Evolutionary conservation across 164 flowering plant species (phyloP), one percentile per base, ranked within the genome.

Genomic region (Umbilicus rupestris): DNA sequence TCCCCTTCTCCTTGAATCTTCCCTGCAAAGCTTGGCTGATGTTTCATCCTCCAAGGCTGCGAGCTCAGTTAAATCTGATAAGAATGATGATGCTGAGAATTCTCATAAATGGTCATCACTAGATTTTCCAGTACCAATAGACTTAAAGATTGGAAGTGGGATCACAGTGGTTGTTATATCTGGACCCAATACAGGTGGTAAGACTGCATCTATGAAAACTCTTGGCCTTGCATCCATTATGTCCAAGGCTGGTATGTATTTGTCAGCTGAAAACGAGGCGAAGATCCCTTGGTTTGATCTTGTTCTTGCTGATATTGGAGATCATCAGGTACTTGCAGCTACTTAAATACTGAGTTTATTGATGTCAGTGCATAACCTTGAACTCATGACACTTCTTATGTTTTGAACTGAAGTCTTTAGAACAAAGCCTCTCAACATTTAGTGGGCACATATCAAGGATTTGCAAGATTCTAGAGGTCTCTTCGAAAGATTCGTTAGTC

Each of bases 141-240:
- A 88, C 81, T 79, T 93, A 30, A 87, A 82, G 72, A 75, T 93
- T 73, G 75, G 74, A 39, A 19, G 70, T 67, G 74, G 80, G 15
- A 78, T 81, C 19, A 86, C 77, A 75, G 97, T 90, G 69, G 82
- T 93, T 64, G 92, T 93, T 49, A 93, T 90, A 55, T 90, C 98
- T 65, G 98, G 98, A 66, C 98, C 97, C 29, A 93, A 90, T 71
- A 87, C 96, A 19, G 98, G 98, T 68, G 98, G 98, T 22, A 90
- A 93, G 85, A 93, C 98, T 66, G 97, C 97, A 60, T 87, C 97
- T 30, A 85, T 93, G 90, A 93, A 93, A 81, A 90, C 97, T 58
- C 74, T 90, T 71, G 98, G 97, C 17, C 73, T 93, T 76, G 92
- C 89, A 62, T 79, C 90, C 70, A 77, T 93, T 31, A 90, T 93